phyloP scores from a whole-genome alignment of 1,284 basidiomycete genomes.

The Trichosporon asahii region DNA sequence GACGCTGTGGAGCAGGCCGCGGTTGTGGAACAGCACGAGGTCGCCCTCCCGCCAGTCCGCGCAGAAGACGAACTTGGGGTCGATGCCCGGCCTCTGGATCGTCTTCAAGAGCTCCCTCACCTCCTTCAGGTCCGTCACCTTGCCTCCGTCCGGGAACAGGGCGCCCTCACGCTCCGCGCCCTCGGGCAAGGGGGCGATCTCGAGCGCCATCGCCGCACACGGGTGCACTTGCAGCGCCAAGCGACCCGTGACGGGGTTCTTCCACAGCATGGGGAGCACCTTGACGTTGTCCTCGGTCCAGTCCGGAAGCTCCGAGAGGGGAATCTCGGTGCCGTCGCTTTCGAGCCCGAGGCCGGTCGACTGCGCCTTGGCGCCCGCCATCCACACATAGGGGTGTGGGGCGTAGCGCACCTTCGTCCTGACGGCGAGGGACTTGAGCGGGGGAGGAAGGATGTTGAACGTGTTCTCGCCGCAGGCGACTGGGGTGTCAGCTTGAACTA shows the following conservation, averaged over 20 bases:
- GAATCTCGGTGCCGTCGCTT: conserved; percentile 66
- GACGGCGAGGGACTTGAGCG: conserved; percentile 79
- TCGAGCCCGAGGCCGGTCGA: conserved; percentile 76
- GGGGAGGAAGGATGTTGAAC: conserved; percentile 73
- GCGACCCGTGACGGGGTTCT: conserved; percentile 72
- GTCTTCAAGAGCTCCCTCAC: conserved; percentile 70
- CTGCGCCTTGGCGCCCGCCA: conserved; percentile 68
- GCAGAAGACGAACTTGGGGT: conserved; percentile 56
- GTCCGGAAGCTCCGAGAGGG: conserved; percentile 62
- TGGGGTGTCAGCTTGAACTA: conserved; percentile 16
- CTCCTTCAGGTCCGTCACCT: conserved; percentile 64
- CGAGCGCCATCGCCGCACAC: conserved; percentile 60
- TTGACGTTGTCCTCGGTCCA: conserved; percentile 72
- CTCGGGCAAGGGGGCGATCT: conserved; percentile 64
- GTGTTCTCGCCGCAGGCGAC: conserved; percentile 68
- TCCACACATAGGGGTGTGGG: conserved; percentile 80
- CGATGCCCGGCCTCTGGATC: conserved; percentile 77
- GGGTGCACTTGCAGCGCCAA: conserved; percentile 76
- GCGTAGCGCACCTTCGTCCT: conserved; percentile 66
- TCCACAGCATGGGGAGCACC: conserved; percentile 70
- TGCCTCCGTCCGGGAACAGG: conserved; percentile 70
- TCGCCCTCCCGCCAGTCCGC: conserved; percentile 64
- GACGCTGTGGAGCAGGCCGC: conserved; percentile 71
- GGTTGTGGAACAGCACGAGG: conserved; percentile 68
- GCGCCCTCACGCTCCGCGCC: conserved; percentile 50